Evolutionary conservation across 2,329 filamentous ascomycete species (phyloP).

Genomic region (Bipolaris zeicola): DNA sequence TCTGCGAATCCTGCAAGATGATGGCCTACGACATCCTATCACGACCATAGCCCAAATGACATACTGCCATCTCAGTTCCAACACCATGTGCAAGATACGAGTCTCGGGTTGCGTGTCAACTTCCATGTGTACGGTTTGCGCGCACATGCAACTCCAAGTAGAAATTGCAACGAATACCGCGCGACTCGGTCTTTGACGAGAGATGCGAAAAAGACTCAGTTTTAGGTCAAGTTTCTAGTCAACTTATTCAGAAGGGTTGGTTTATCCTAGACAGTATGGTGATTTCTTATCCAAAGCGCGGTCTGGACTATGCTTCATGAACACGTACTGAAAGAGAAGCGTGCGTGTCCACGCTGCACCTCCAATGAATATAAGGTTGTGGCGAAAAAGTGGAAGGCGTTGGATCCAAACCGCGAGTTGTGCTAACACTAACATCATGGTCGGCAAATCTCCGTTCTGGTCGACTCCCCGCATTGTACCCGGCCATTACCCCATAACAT

Average conservation of each 20-base stretch:
- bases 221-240: not conserved
- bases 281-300: not conserved
- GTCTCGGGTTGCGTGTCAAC: not conserved
- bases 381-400: not conserved
- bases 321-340: not conserved
- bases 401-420: not conserved
- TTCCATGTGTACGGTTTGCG: not conserved
- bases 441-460: not conserved
- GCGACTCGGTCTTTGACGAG: not conserved
- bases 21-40: not conserved
- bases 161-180: not conserved
- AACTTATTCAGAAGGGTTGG: not conserved
- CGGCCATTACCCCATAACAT: not conserved
- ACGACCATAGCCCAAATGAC: not conserved
- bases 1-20: not conserved
- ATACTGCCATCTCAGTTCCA: not conserved
- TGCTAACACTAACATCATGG: not conserved
- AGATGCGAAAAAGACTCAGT: not conserved
- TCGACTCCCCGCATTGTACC: not conserved
- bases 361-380: not conserved
- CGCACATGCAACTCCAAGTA: not conserved
- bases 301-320: not conserved
- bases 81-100: not conserved
- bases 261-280: not conserved
- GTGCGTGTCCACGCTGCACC: not conserved